These are phyloP conservation scores for Boletellus emodensis DNA, from an alignment of 768 basidiomycete species.

Conservation along the genomic window DNA sequence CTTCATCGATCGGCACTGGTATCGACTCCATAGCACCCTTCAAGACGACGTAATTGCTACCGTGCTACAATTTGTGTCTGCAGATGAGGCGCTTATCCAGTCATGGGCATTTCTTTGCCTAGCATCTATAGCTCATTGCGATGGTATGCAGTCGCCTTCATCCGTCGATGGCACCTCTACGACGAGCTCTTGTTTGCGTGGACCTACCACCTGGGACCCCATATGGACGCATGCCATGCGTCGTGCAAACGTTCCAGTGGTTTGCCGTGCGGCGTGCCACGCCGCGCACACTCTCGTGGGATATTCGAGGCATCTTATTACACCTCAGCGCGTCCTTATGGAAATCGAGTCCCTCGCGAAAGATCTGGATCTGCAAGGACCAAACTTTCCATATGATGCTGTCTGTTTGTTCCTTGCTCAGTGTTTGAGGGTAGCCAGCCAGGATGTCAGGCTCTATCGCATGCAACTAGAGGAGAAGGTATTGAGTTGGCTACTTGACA, in stretches of 20 bases:
- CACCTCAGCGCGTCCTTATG: slow-evolving; percentile 52
- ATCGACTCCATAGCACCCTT: slow-evolving; percentile 51
- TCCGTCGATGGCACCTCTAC: background rate
- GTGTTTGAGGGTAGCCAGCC: slow-evolving; percentile 66
- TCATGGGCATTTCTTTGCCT: slow-evolving; percentile 84
- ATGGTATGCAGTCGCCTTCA: slow-evolving; percentile 22
- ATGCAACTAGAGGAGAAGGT: slow-evolving; percentile 87
- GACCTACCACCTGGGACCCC: slow-evolving; percentile 60
- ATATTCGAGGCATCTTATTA: slow-evolving; percentile 41
- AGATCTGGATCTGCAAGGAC: slow-evolving; percentile 89
- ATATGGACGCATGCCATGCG: slow-evolving; percentile 84
- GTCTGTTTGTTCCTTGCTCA: slow-evolving; percentile 79
- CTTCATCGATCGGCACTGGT: slow-evolving; percentile 78
- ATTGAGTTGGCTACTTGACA: slow-evolving; percentile 72
- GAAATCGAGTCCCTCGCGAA: slow-evolving; percentile 79
- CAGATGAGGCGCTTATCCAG: slow-evolving; percentile 64
- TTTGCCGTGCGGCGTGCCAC: slow-evolving; percentile 81
- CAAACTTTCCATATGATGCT: slow-evolving; percentile 80
- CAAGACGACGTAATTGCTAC: slow-evolving; percentile 52
- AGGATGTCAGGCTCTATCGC: slow-evolving; percentile 79
- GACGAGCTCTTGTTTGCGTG: slow-evolving; percentile 5
- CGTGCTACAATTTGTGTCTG: slow-evolving; percentile 58
- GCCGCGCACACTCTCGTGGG: slow-evolving; percentile 53
- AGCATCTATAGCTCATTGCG: slow-evolving; percentile 62
- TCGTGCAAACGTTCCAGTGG: slow-evolving; percentile 58